Evolutionary conservation across 768 basidiomycete genomes (phyloP), one percentile per base, ranked within the genome.

Genomic region (Cyathus striatus): DNA sequence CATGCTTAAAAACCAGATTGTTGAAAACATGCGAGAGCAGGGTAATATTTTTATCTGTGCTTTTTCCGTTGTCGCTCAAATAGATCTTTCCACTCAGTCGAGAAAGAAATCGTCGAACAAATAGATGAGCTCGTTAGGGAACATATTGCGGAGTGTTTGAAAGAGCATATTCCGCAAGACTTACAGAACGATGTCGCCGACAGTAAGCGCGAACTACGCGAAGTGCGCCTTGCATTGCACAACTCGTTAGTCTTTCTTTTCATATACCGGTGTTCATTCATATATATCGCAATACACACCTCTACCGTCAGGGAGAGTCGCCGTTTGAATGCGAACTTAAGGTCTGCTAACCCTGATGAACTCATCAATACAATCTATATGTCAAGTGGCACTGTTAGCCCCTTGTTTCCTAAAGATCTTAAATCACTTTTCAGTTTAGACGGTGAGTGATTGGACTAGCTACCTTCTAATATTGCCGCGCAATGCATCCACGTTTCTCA

Each of bases 121-220:
- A 72, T 82, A 34, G 76, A 78, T 33, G 58, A 63, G 32, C 58
- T 78, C 16, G 76, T 83, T 6, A 52, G 68, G 36, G 68, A 73
- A 24, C 66, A 77, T 47, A 77, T 84, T 2, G 64, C 68, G 0
- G 54, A 60, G 40, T 70, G 71, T 46, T 61, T 84, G 42, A 66
- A 69, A 32, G 49, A 47, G 1, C 64, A 76, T 44, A 70, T 80
- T 4, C 72, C 79, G 2, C 54, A 67, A 33, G 59, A 69, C 5
- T 58, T 77, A n/a, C 76, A 76, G 46, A 60, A 70, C 5, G 70
- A 79, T 45, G 58, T 82, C 1, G 60, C 57, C 5, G 48, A 57
- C n/a, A 69, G 73, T 44, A 69, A 69, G 48, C 52, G 46, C 5
- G 64, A 76, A 49, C 62, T 82, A 6, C 69, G 74, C 18, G 61